Conservation (phyloP, 2,329 filamentous ascomycete species). For the Fusarium torreyae region DNA sequence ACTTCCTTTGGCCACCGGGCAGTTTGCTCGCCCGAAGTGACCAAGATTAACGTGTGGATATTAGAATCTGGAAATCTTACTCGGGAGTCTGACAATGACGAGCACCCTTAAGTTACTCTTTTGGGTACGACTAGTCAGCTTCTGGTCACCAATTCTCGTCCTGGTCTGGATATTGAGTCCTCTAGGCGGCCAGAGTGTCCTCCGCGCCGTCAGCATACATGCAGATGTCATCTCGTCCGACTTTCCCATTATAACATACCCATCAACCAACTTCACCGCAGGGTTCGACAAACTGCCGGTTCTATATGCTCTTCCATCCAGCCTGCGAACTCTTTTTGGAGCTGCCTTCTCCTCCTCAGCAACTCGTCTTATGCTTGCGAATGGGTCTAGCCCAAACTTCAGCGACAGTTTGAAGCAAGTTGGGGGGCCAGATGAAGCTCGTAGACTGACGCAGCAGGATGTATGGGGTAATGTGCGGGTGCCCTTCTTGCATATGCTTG, state of each 20-base stretch:
- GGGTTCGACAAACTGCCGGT: background rate
- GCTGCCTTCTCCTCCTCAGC: background rate
- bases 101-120: background rate
- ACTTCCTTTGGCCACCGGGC: background rate
- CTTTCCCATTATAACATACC: background rate
- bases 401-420: background rate
- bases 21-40: background rate
- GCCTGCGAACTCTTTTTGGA: background rate
- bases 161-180: background rate
- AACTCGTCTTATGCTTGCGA: background rate
- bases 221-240: background rate
- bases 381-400: background rate
- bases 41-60: background rate
- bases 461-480: constrained; percentile 1
- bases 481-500: background rate
- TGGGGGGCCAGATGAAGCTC: background rate
- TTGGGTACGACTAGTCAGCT: background rate
- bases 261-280: background rate
- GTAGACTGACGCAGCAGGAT: background rate
- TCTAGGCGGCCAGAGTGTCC: background rate
- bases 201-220: background rate
- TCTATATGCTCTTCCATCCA: background rate
- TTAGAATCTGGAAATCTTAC: background rate
- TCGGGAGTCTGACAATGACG: background rate
- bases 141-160: background rate